These are phyloP conservation scores for Neobulgaria alba DNA, from an alignment of 2,329 filamentous ascomycete species.

Conservation along the genomic window DNA sequence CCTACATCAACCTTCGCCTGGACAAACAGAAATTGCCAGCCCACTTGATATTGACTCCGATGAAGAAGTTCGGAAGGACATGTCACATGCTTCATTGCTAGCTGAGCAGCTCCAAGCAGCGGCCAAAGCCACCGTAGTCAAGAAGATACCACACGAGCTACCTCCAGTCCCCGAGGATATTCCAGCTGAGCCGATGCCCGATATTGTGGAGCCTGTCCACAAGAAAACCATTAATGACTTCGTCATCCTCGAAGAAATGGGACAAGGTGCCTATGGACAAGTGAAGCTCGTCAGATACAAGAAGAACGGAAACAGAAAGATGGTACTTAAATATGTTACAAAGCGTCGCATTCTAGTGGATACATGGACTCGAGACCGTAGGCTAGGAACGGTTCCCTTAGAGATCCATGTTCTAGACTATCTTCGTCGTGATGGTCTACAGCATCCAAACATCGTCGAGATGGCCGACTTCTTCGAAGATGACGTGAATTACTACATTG, in stretches of 20 bases:
- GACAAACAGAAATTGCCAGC: constrained; percentile 54
- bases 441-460: constrained; percentile 62
- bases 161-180: constrained; percentile 22
- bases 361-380: constrained; percentile 92
- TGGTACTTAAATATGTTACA: constrained; percentile 95
- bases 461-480: constrained; percentile 72
- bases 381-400: constrained; percentile 85
- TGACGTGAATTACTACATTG: constrained; percentile 93
- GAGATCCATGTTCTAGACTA: constrained; percentile 98
- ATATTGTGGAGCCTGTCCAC: constrained; percentile 31
- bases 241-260: constrained; percentile 93
- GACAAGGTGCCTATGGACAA: constrained; percentile 93
- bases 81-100: constrained; percentile 39
- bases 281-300: constrained; percentile 91
- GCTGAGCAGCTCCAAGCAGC: constrained; percentile 50
- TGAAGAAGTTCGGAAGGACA: constrained; percentile 35
- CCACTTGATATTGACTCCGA: constrained; percentile 48
- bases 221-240: constrained; percentile 91
- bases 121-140: constrained; percentile 45
- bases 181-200: constrained; percentile 23
- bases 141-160: constrained; percentile 35
- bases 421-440: constrained; percentile 63
- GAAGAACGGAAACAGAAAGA: constrained; percentile 64
- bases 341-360: constrained; percentile 95
- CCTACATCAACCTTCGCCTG: constrained; percentile 69